Percentiles rank a stretch among this genome's conserved stretches.
Evolutionary conservation across 2,329 filamentous ascomycete genomes (phyloP).

Genomic region (Magnaporthiopsis incrustans): DNA sequence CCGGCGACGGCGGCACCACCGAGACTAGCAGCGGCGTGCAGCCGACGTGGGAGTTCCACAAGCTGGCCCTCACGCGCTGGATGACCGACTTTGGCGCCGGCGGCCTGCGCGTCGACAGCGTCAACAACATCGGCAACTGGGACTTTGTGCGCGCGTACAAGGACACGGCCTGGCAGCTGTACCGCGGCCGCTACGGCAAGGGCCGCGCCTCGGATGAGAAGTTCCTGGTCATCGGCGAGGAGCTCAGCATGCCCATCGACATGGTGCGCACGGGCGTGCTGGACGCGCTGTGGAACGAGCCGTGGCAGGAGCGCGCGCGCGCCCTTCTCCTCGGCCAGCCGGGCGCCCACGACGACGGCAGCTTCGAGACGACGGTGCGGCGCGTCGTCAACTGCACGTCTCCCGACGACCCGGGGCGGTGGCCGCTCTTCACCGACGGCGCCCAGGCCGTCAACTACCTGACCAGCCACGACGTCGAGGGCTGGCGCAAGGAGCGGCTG

Average conservation of each 20-base stretch:
- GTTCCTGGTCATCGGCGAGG: conserved; percentile 18
- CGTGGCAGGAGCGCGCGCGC: conserved; percentile 15
- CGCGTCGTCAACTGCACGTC: conserved; percentile 15
- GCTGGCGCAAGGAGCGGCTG: conserved; percentile 17
- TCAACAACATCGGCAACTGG: conserved; percentile 19
- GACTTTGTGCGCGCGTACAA: conserved; percentile 18
- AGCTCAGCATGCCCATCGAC: conserved; percentile 16
- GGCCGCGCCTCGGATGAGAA: conserved; percentile 11
- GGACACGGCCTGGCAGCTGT: conserved; percentile 16
- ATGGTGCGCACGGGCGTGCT: conserved; percentile 14
- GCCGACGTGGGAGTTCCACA: conserved; percentile 17
- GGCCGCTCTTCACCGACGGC: conserved; percentile 13
- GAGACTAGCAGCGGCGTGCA: background rate
- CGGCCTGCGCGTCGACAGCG: conserved; percentile 18
- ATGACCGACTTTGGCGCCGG: conserved; percentile 17
- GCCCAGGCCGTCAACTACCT: conserved; percentile 19
- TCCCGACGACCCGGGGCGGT: conserved; percentile 7
- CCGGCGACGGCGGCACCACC: conserved; percentile 6
- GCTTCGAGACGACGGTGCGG: conserved; percentile 17
- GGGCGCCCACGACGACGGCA: conserved; percentile 9
- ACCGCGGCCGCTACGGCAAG: conserved; percentile 9
- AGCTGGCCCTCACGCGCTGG: conserved; percentile 15
- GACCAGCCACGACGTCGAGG: conserved; percentile 20
- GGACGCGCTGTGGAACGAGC: conserved; percentile 19
- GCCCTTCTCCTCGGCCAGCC: conserved; percentile 14